Evolutionary conservation across 2,329 filamentous ascomycete genomes (phyloP).

Genomic region (Paraphoma sp.): DNA sequence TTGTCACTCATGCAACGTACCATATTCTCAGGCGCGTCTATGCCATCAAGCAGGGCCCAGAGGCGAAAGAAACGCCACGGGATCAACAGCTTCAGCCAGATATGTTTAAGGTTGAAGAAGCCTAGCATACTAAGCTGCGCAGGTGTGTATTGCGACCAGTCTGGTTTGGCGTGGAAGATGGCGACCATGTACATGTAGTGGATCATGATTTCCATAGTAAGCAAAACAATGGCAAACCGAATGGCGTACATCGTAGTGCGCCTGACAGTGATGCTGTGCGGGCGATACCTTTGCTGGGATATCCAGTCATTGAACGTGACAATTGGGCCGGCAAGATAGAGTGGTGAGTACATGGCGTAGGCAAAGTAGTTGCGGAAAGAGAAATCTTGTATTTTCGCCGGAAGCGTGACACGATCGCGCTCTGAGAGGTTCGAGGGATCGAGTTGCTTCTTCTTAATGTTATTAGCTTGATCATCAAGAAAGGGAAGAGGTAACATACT

Average conservation of each 20-base stretch:
- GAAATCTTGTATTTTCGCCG: conserved; percentile 75
- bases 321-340: conserved; percentile 93
- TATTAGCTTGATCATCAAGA: conserved; percentile 60
- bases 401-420: conserved; percentile 79
- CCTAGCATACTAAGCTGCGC: conserved; percentile 89
- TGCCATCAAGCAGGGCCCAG: conserved; percentile 89
- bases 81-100: conserved; percentile 96
- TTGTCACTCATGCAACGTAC: conserved; percentile 95
- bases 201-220: conserved; percentile 84
- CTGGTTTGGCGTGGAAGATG: conserved; percentile 80
- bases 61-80: conserved; percentile 99
- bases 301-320: conserved; percentile 98
- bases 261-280: conserved; percentile 71
- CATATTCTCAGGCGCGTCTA: conserved; percentile 98
- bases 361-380: conserved; percentile 86
- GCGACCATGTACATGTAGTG: conserved; percentile 95
- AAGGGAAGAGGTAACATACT: conserved; percentile 62
- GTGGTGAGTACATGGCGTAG: conserved; percentile 87
- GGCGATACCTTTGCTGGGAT: conserved; percentile 77
- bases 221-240: conserved; percentile 78
- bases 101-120: conserved; percentile 94
- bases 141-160: conserved; percentile 84
- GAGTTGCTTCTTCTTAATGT: conserved; percentile 93
- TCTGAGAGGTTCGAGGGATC: conserved; percentile 88
- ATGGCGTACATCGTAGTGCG: conserved; percentile 83